Evolutionary conservation across 2,329 filamentous ascomycete genomes (phyloP).

Genomic region (Paraconiothyrium sp.): DNA sequence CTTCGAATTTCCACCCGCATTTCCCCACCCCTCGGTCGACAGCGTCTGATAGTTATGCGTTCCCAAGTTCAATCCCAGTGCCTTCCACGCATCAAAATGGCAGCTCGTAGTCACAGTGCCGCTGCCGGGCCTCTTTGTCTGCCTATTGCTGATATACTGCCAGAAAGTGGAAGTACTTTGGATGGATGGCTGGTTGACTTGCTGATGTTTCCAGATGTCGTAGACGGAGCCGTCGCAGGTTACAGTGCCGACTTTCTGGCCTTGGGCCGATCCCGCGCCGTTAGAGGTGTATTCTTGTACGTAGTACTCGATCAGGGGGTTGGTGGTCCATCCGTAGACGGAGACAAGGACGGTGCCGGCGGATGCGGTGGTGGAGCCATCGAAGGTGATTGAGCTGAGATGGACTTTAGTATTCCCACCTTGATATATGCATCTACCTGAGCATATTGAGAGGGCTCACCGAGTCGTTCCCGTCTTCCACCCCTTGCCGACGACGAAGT

Average conservation of each 20-base stretch:
- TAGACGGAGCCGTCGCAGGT: slow-evolving; percentile 42
- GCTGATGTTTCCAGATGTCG: slow-evolving; percentile 43
- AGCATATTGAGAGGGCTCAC: slow-evolving; percentile 17
- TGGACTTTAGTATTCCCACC: background rate
- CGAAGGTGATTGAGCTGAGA: slow-evolving; percentile 39
- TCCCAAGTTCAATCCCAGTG: slow-evolving; percentile 38
- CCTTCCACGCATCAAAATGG: slow-evolving; percentile 43
- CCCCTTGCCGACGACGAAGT: slow-evolving; percentile 47
- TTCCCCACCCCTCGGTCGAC: slow-evolving; percentile 41
- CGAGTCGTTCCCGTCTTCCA: slow-evolving; percentile 42
- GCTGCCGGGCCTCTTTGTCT: slow-evolving; percentile 36
- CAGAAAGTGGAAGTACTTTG: slow-evolving; percentile 59
- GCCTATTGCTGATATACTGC: slow-evolving; percentile 58
- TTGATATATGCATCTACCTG: too few species aligned
- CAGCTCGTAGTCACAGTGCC: slow-evolving; percentile 42
- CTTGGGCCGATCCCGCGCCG: slow-evolving; percentile 47
- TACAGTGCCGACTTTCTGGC: slow-evolving; percentile 38
- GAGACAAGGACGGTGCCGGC: slow-evolving; percentile 42
- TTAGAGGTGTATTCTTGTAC: slow-evolving; percentile 60
- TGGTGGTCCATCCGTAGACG: slow-evolving; percentile 65
- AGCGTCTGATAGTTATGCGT: slow-evolving; percentile 43
- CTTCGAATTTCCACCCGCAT: slow-evolving; percentile 38
- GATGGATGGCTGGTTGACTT: slow-evolving; percentile 58
- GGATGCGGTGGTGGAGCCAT: slow-evolving; percentile 33
- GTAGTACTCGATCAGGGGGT: slow-evolving; percentile 61